Percentiles rank a stretch among this genome's conserved stretches.
phyloP scores from a whole-genome alignment of 441 rosid species.

The Breynia disticha region DNA sequence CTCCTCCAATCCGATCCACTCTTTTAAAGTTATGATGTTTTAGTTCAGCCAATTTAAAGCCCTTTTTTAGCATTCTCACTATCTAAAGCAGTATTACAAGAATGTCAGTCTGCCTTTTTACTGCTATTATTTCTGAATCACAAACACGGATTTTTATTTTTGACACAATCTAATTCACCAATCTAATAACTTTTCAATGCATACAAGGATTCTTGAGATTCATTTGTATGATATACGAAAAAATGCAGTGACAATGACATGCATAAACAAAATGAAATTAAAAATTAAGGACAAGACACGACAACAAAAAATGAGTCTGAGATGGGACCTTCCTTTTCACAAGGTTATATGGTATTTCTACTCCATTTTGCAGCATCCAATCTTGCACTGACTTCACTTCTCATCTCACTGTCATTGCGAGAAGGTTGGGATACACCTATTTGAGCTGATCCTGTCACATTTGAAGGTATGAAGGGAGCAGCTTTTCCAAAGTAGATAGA shows the following conservation, averaged over 20 bases:
- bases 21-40: constrained; percentile 18
- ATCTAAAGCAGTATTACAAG: constrained; percentile 17
- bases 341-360: constrained; percentile 22
- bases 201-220: background rate
- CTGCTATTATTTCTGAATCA: background rate
- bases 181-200: background rate
- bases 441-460: constrained; percentile 18
- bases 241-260: background rate
- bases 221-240: background rate
- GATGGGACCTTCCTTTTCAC: background rate
- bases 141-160: background rate
- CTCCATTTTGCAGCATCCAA: constrained; percentile 16
- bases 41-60: constrained; percentile 18
- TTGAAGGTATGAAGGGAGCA: no score
- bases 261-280: background rate
- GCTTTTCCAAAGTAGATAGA: constrained; percentile 26
- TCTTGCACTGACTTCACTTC: constrained; percentile 18
- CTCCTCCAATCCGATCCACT: constrained; percentile 18
- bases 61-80: constrained; percentile 20
- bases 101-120: constrained; percentile 8
- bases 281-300: background rate
- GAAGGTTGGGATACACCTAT: constrained; percentile 8
- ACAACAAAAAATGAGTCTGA: no score
- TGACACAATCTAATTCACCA: no score
- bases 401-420: constrained; percentile 13